phyloP scores from a whole-genome alignment of 2,329 filamentous ascomycete species.

The Fusarium sp. region DNA sequence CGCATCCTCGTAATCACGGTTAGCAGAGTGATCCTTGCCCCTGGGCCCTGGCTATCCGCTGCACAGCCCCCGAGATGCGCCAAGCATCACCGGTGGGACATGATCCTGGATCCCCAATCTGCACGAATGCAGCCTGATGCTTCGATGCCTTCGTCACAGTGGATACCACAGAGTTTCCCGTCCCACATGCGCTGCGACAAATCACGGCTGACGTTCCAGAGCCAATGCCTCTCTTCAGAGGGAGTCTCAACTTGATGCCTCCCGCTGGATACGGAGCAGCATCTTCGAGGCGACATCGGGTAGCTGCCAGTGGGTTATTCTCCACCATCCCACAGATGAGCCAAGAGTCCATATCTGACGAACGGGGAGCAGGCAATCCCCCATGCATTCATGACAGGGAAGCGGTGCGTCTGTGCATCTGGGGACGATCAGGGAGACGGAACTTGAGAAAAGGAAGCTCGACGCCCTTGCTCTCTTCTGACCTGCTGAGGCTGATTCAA shows the following conservation, averaged over 20 bases:
- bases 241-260: slow-evolving; percentile 25
- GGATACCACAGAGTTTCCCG: slow-evolving; percentile 25
- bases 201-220: slow-evolving; percentile 12
- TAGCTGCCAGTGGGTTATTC: slow-evolving; percentile 27
- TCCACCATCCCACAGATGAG: slow-evolving; percentile 37
- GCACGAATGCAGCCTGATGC: slow-evolving; percentile 40
- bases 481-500: not conserved
- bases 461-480: not conserved
- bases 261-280: slow-evolving; percentile 15
- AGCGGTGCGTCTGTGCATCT: slow-evolving; percentile 10
- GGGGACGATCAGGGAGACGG: slow-evolving; percentile 8
- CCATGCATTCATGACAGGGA: slow-evolving; percentile 25
- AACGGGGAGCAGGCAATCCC: slow-evolving; percentile 29
- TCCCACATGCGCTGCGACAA: slow-evolving; percentile 35
- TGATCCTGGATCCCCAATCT: slow-evolving; percentile 36
- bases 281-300: slow-evolving; percentile 24
- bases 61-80: slow-evolving; percentile 46
- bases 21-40: slow-evolving; percentile 38
- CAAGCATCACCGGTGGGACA: slow-evolving; percentile 38
- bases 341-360: slow-evolving; percentile 24
- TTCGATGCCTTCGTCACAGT: slow-evolving; percentile 39
- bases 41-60: slow-evolving; percentile 39
- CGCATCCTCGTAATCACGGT: slow-evolving; percentile 31
- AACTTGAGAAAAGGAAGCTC: not conserved
- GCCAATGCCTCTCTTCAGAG: slow-evolving; percentile 18